These are phyloP conservation scores for Ruellia speciosa DNA, from an alignment of 305 asterid species.

Conservation along the genomic window DNA sequence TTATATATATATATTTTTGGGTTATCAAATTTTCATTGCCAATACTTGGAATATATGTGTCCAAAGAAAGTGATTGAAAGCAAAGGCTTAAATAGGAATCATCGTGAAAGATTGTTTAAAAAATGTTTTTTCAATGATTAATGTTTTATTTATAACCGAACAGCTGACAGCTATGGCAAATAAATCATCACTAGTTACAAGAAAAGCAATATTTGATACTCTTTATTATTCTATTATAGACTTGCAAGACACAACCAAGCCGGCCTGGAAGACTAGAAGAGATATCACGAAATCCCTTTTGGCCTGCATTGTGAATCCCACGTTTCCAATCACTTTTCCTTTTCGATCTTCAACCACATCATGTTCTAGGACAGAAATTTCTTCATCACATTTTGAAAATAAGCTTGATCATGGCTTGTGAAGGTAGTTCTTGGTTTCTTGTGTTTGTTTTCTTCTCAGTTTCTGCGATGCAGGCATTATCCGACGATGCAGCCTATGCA, in stretches of 20 bases:
- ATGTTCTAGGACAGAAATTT: no score
- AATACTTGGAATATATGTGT: no score
- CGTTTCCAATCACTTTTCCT: no score
- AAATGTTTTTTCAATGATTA: background rate
- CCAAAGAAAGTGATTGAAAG: background rate
- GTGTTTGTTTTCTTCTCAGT: no score
- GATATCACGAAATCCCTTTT: background rate
- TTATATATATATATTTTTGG: no score
- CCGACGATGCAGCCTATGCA: conserved; percentile 20
- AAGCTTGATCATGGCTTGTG: no score
- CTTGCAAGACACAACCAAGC: background rate
- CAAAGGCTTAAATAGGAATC: background rate
- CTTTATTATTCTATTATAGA: no score
- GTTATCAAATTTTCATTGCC: no score
- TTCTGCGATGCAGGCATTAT: background rate
- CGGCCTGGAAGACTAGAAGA: background rate
- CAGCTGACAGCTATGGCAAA: background rate
- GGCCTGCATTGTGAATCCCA: background rate
- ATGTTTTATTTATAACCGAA: no score
- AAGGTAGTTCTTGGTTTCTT: no score
- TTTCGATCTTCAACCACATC: no score
- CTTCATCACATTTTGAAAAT: no score
- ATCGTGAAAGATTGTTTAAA: background rate
- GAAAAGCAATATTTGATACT: background rate
- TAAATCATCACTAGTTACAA: background rate